Evolutionary conservation across 139 green algal genomes (phyloP), one percentile per base, ranked within the genome.

Genomic region (Chlamydomonas incerta): DNA sequence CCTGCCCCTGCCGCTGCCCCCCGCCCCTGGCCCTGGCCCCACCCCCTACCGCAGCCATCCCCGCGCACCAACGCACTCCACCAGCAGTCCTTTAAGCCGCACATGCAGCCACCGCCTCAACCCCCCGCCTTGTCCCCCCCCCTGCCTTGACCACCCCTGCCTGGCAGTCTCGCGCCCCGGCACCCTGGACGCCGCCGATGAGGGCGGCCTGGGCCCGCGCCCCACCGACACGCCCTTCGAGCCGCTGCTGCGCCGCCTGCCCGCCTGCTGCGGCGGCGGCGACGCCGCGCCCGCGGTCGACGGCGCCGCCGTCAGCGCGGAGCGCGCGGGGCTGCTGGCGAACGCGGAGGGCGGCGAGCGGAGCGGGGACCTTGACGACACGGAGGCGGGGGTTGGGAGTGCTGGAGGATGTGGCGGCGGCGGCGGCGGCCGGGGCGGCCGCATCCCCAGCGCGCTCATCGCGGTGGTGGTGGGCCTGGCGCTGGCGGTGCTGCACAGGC

Each of bases 401-500:
- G 60, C 68, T 55, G 31, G 77, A 31, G 52, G 75, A 35, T 28
- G 76, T 29, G 85, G 83, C 58, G 9, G 66, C 46, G 46, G 76
- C 41, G 35, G 68, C 0, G 29, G 21, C 37, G 55, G 31, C 18
- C 2, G 31, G 21, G 1, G 31, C 0, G 35, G 63, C 69, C 26
- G 17, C 24, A 68, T 95, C 4, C 95, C 94, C 11, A 72, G 91
- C 9, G 94, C 95, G 10, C 87, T 97, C n/a, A 20, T 98, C 21
- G 34, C 95, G 28, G 89, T 95, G 60, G 29, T 95, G 18, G 2
- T 93, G 34, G 94, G 94, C 0, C n/a, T 97, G 31, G 31, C 95
- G n/a, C 21, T 96, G 37, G 87, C 87, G 1, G 62, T 94, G 2
- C 57, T 82, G 14, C 58, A 63, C 18, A 63, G 85, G 13, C 88